A percentile compares a stretch with the other conserved stretches of the same genome.
Conservation (phyloP, 805 yeast genomes). For the Candida andamanensis region DNA sequence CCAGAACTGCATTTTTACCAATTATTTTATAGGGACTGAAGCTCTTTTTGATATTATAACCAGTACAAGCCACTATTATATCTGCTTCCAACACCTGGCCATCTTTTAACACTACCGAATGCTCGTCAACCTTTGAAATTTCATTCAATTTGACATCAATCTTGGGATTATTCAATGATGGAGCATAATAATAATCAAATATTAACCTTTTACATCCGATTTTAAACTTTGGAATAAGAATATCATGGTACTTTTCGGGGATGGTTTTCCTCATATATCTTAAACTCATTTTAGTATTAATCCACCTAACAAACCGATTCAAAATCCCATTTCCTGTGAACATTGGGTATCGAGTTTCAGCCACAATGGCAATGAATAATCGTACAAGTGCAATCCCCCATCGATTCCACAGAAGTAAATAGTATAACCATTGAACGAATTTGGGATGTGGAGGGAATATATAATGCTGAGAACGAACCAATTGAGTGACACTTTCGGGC, state of each 20-base stretch:
- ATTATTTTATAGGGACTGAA: constrained; percentile 14
- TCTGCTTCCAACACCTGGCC: constrained; percentile 30
- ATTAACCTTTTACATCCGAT: constrained; percentile 39
- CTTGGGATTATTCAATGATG: constrained; percentile 27
- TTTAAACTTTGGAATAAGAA: constrained; percentile 33
- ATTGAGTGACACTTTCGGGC: constrained; percentile 24
- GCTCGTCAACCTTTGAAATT: constrained; percentile 23
- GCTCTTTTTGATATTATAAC: constrained; percentile 24
- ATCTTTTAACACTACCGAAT: constrained; percentile 23
- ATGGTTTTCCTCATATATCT: constrained; percentile 23
- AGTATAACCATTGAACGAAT: constrained; percentile 17
- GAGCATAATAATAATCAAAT: constrained; percentile 33
- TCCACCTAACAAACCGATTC: constrained; percentile 22
- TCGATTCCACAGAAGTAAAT: constrained; percentile 18
- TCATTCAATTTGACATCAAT: constrained; percentile 19
- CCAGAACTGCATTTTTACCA: constrained; percentile 21
- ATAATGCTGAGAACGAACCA: constrained; percentile 33
- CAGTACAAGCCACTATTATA: constrained; percentile 39
- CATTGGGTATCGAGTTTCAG: constrained; percentile 34
- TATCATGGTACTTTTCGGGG: constrained; percentile 29
- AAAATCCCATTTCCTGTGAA: constrained; percentile 25
- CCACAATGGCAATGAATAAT: constrained; percentile 20
- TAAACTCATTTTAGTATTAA: constrained; percentile 15
- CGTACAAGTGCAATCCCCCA: constrained; percentile 25
- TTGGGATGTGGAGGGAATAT: constrained; percentile 35